Evolutionary conservation across 2,329 filamentous ascomycete species (phyloP).

Genomic region (Ophiocordyceps camponoti-saundersi): DNA sequence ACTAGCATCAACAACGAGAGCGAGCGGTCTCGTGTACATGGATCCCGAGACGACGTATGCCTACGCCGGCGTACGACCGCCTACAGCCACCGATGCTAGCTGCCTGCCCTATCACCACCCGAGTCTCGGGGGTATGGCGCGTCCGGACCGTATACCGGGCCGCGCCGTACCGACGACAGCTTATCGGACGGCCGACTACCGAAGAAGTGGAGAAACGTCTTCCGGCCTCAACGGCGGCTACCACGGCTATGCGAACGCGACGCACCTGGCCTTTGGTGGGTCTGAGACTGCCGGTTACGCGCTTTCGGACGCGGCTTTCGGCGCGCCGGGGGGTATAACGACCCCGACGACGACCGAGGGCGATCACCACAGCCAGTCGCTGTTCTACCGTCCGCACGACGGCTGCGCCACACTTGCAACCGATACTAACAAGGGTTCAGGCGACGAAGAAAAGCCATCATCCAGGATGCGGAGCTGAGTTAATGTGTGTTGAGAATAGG

Average conservation of each 20-base stretch:
- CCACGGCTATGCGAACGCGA: not conserved
- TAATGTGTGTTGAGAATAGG: no score
- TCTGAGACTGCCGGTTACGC: not conserved
- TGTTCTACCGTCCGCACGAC: not conserved
- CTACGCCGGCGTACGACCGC: constrained; percentile 6
- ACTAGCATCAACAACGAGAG: constrained; percentile 7
- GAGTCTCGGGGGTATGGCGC: not conserved
- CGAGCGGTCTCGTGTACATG: constrained; percentile 8
- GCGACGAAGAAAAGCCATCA: not conserved
- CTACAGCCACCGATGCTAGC: not conserved
- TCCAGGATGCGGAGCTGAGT: not conserved
- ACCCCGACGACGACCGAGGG: not conserved
- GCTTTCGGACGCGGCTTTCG: not conserved
- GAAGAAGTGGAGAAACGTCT: not conserved
- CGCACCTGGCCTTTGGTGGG: not conserved
- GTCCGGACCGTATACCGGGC: not conserved
- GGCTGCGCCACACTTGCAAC: not conserved
- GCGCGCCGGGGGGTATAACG: not conserved
- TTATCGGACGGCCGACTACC: not conserved
- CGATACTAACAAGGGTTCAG: not conserved
- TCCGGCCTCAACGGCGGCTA: not conserved
- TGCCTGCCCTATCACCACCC: not conserved
- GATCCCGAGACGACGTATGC: constrained; percentile 11
- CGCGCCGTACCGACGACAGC: not conserved
- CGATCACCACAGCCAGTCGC: not conserved